These are phyloP conservation scores for Triticum dicoccoides DNA, from an alignment of 176 grass and related monocot genomes.

Conservation along the genomic window DNA sequence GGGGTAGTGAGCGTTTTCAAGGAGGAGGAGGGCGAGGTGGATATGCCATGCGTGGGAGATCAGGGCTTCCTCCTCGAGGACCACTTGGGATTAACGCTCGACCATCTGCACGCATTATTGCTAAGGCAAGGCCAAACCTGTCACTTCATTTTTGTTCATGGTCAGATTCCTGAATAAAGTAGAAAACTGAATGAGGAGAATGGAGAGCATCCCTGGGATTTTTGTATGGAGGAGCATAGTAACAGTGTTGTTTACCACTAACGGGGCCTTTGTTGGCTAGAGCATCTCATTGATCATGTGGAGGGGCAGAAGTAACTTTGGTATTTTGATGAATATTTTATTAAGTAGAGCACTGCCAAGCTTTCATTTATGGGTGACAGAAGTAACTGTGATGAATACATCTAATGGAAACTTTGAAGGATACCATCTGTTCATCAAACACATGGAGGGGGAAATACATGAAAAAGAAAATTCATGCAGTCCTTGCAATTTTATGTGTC, in stretches of 20 bases:
- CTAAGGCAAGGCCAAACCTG: conserved; percentile 94
- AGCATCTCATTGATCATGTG: conserved; percentile 27
- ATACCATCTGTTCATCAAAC: conserved; percentile 16
- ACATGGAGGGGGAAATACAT: conserved; percentile 8
- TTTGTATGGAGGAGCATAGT: conserved; percentile 31
- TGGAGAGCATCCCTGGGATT: conserved; percentile 23
- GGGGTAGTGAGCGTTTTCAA: conserved; percentile 55
- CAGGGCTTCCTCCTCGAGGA: conserved; percentile 57
- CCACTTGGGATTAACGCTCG: conserved; percentile 82
- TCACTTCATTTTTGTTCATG: conserved; percentile 63
- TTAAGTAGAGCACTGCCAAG: conserved; percentile 18
- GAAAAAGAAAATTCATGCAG: conserved; percentile 30
- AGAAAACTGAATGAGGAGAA: conserved; percentile 44
- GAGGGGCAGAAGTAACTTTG: conserved; percentile 20
- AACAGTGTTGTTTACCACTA: conserved; percentile 6
- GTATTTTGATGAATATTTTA: conserved; percentile 28
- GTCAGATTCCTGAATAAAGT: conserved; percentile 58
- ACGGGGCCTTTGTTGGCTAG: conserved; percentile 32
- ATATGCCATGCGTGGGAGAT: conserved; percentile 58
- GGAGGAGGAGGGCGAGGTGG: conserved; percentile 63
- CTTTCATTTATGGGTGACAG: conserved; percentile 20
- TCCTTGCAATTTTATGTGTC: conserved; percentile 32
- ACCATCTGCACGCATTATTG: conserved; percentile 75
- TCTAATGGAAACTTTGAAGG: conserved; percentile 28
- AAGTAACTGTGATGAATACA: conserved; percentile 25